phyloP scores from a whole-genome alignment of 805 yeast species.

The Naumovozyma castellii region DNA sequence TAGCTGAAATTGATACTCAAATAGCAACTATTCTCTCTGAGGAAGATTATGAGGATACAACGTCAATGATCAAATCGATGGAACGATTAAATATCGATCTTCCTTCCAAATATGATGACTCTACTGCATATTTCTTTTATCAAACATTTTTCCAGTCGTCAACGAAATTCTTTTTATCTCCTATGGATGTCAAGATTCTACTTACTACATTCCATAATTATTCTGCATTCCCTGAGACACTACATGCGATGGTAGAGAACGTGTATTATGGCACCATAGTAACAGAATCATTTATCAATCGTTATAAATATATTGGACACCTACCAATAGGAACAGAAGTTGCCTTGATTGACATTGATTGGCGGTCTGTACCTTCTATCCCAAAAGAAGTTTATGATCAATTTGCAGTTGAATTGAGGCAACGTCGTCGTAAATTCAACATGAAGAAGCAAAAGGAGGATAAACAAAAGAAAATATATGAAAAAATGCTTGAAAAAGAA shows the following conservation, averaged over 20 bases:
- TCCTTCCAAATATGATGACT: conserved; percentile 28
- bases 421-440: conserved; percentile 43
- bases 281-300: conserved; percentile 46
- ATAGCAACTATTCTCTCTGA: conserved; percentile 32
- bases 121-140: conserved; percentile 56
- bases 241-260: conserved; percentile 58
- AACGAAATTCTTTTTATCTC: conserved; percentile 59
- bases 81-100: conserved; percentile 2
- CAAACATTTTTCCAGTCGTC: conserved; percentile 67
- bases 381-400: conserved; percentile 36
- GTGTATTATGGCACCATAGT: conserved; percentile 57
- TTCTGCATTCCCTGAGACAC: conserved; percentile 54
- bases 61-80: neutral
- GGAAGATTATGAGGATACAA: conserved; percentile 3
- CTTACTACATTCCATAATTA: conserved; percentile 53
- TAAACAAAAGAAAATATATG: conserved; percentile 44
- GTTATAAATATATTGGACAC: conserved; percentile 68
- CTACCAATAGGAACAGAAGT: conserved; percentile 78
- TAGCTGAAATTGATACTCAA: conserved; percentile 42
- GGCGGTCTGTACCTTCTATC: conserved; percentile 44
- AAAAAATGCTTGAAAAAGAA: conserved; percentile 47
- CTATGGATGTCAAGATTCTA: conserved; percentile 70
- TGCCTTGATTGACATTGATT: conserved; percentile 77
- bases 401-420: conserved; percentile 47
- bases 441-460: conserved; percentile 52